Evolutionary conservation across 306 rosid genomes (phyloP).

Genomic region (Rosa multiflora): DNA sequence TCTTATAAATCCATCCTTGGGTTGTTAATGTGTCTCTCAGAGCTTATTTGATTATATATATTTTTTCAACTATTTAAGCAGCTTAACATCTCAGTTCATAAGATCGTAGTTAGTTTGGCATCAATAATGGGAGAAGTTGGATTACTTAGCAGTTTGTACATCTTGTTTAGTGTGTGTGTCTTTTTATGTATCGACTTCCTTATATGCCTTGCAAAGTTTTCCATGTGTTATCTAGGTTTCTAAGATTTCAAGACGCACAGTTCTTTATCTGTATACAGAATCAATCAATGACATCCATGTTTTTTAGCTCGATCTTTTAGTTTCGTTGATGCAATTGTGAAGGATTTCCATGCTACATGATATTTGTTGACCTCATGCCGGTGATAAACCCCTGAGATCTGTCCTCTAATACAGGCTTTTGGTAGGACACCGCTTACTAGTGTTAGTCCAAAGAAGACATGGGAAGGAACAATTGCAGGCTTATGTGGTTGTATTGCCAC

Average conservation of each 20-base stretch:
- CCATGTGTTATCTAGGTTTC: background rate
- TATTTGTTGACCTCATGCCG: background rate
- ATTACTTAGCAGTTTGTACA: background rate
- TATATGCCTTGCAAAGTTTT: too few relatives aligned
- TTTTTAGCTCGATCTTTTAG: slow-evolving; percentile 1
- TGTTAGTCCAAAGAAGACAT: slow-evolving; percentile 94
- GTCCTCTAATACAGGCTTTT: slow-evolving; percentile 63
- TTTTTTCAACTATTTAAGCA: background rate
- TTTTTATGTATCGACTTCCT: too few relatives aligned
- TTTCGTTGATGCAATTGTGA: background rate
- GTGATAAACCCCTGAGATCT: slow-evolving; percentile 15
- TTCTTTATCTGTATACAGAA: background rate
- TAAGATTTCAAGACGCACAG: background rate
- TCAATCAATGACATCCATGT: background rate
- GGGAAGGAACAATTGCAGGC: slow-evolving; percentile 97
- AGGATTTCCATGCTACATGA: background rate
- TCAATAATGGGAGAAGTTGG: background rate
- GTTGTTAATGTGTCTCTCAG: background rate
- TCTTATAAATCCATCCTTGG: background rate
- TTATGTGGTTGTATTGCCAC: slow-evolving; percentile 88
- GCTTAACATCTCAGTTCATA: background rate
- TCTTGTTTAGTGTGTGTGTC: background rate
- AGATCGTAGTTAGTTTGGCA: background rate
- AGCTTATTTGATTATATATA: background rate
- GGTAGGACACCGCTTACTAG: slow-evolving; percentile 90